Evolutionary conservation across 139 green algal genomes (phyloP).

Genomic region (Pedinophyceae sp.): DNA sequence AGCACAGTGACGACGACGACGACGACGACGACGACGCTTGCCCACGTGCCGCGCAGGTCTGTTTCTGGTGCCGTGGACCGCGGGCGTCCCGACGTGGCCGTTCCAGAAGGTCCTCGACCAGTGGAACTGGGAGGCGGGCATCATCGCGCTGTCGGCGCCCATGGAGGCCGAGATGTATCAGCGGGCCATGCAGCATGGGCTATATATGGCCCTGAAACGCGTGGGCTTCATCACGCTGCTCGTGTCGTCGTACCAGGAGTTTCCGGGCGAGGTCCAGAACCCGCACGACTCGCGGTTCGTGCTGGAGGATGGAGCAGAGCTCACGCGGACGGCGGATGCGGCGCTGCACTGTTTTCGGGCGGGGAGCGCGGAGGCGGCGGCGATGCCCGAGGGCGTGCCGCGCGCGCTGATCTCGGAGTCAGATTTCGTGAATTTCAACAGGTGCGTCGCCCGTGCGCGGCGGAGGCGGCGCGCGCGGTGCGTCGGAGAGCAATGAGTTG

Average conservation of each 20-base stretch:
- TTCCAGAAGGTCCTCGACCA: background rate
- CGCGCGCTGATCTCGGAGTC: slow-evolving; percentile 13
- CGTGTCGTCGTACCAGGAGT: slow-evolving; percentile 17
- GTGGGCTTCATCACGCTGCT: slow-evolving; percentile 14
- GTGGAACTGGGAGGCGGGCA: background rate
- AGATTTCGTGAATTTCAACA: slow-evolving; percentile 17
- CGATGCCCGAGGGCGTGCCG: slow-evolving; percentile 10
- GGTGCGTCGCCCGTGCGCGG: no score
- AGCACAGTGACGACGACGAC: no score
- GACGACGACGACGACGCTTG: no score
- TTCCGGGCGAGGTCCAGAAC: slow-evolving; percentile 15
- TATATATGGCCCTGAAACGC: no score
- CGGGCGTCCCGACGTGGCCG: background rate
- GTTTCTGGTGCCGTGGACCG: no score
- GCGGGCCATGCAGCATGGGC: slow-evolving; percentile 13
- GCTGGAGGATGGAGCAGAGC: background rate
- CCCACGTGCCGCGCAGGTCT: no score
- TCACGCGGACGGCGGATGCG: slow-evolving; percentile 10
- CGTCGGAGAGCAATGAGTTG: no score
- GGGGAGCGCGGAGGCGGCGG: no score
- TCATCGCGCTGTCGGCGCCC: background rate
- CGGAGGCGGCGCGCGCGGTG: no score
- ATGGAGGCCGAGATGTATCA: background rate
- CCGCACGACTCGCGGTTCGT: slow-evolving; percentile 8
- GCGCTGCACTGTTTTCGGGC: slow-evolving; percentile 19